Evolutionary conservation across 768 basidiomycete genomes (phyloP).

Genomic region (Amylocystis lapponica): DNA sequence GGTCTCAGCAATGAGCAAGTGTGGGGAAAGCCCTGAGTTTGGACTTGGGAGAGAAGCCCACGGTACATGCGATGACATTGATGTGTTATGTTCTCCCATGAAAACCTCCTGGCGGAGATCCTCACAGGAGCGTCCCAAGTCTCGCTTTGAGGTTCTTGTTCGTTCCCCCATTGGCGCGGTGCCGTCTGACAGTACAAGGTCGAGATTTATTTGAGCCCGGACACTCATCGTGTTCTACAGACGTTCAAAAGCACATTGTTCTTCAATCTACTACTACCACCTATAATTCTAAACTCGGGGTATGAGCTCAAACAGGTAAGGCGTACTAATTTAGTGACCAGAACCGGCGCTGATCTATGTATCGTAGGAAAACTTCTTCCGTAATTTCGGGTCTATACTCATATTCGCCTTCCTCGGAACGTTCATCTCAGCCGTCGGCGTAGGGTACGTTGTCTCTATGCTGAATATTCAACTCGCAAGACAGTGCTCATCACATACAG

Average conservation of each 20-base stretch:
- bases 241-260: conserved; percentile 96
- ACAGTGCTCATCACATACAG: conserved; percentile 42
- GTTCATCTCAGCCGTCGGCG: conserved; percentile 91
- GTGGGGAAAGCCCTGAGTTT: too few species aligned
- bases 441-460: conserved; percentile 54
- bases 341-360: neutral
- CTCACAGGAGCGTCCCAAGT: too few species aligned
- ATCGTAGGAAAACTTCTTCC: conserved; percentile 91
- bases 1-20: too few species aligned
- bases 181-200: too few species aligned
- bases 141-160: too few species aligned
- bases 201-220: too few species aligned
- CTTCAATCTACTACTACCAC: conserved; percentile 96
- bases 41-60: too few species aligned
- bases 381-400: conserved; percentile 95
- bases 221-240: conserved; percentile 38
- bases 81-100: too few species aligned
- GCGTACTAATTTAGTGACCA: neutral
- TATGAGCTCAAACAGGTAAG: conserved; percentile 94
- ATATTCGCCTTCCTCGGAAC: conserved; percentile 93
- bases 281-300: conserved; percentile 96
- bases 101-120: too few species aligned
- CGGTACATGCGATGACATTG: too few species aligned
- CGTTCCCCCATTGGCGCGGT: too few species aligned
- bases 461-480: neutral